Base-by-base conservation (phyloP, 2,329 filamentous ascomycete species). In the Botrytis hyacinthi region DNA sequence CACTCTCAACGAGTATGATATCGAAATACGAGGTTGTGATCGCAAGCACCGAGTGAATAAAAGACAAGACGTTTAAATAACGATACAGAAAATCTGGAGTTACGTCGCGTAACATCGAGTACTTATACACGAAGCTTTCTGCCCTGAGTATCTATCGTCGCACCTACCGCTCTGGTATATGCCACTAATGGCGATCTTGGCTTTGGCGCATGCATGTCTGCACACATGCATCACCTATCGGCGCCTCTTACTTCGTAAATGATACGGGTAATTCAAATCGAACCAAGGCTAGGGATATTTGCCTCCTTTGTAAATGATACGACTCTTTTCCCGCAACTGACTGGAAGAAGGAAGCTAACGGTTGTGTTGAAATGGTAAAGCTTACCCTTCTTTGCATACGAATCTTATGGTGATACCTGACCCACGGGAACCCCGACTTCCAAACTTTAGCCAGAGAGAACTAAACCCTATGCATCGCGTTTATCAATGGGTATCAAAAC, bases 1-100 rank as follows among this genome's bases (percentile, higher is more conserved):
- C 65, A 57, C 65, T 68, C 48, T 68, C 62, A 18, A 18, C 35
- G 65, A 68, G 65, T 42, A 42, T 42, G 65, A 68, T 68, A 42
- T 40, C 65, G 35, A 68, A 42, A 42, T 29, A 54, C 65, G 48
- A n/a, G 57, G 35, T 16, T 35, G 35, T 61, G 59, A 40, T 35
- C 12, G 35, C 59, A 40, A 61, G 59, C 59, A 40, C 35, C 22
- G 59, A 12, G 32, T n/a, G 37, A 61, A 2, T n/a, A n/a, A 37
- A 63, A 42, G 26, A 68, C 35, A 32, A 40, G 61, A 42, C 48
- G 35, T 54, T 68, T 18, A 29, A 54, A 42, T 8, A n/a, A 42
- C 42, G 65, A 51, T 35, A 32, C 9, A 16, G 10, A 8, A 44
- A 44, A 22, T 22, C 65, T 7, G 7, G 6, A 29, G 48, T n/a